A percentile compares a stretch with the other conserved stretches of the same genome.
These are phyloP conservation scores for Penicillium bovifimosum DNA, from an alignment of 495 filamentous ascomycete genomes.

Conservation along the genomic window DNA sequence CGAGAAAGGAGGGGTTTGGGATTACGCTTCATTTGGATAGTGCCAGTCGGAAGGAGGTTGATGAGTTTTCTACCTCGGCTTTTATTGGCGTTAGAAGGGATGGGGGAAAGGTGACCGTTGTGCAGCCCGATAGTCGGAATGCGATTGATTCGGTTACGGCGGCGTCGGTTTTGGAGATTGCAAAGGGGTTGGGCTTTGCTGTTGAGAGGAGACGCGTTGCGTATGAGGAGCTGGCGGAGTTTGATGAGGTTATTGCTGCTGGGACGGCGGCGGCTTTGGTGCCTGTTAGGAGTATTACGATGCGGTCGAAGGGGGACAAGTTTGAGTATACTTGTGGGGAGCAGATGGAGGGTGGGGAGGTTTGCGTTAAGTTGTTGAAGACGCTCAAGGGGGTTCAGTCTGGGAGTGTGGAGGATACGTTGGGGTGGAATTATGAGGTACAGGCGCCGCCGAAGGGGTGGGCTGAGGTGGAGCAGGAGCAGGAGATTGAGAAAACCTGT, in stretches of 20 bases:
- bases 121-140: conserved; percentile 72
- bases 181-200: conserved; percentile 56
- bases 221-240: conserved; percentile 70
- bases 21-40: conserved; percentile 88
- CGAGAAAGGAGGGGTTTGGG: conserved; percentile 64
- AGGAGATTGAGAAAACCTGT: conserved; percentile 19
- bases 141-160: conserved; percentile 82
- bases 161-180: conserved; percentile 65
- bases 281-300: conserved; percentile 82
- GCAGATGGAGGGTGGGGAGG: conserved; percentile 66
- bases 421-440: conserved; percentile 60
- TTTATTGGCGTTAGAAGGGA: conserved; percentile 69
- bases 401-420: conserved; percentile 67
- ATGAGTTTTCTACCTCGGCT: conserved; percentile 85
- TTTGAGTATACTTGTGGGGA: conserved; percentile 58
- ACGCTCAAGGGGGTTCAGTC: conserved; percentile 79
- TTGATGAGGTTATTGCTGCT: conserved; percentile 83
- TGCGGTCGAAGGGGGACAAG: conserved; percentile 58
- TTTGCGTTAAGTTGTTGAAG: conserved; percentile 62
- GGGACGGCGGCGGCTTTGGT: conserved; percentile 91
- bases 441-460: conserved; percentile 31
- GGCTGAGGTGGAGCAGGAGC: conserved; percentile 21
- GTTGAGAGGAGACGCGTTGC: conserved; percentile 51
- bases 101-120: conserved; percentile 55
- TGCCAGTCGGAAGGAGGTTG: conserved; percentile 67